These are phyloP conservation scores for Coemansia sp. DNA, from an alignment of 192 early-diverging fungal genomes.

Conservation along the genomic window DNA sequence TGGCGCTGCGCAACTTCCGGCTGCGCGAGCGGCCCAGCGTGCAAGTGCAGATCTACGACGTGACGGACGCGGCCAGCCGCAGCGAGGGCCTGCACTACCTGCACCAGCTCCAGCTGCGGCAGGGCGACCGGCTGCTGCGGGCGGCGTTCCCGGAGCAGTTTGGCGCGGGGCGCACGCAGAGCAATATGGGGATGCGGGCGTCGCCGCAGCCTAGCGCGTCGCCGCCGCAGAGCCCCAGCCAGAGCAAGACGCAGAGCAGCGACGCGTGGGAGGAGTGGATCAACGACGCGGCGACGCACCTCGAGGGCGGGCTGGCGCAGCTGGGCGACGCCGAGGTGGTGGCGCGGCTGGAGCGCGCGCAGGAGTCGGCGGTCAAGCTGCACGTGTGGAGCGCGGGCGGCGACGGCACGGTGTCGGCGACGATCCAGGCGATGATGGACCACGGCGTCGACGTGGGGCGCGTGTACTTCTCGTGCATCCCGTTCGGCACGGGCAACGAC, in stretches of 20 bases:
- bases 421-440: constrained; percentile 64
- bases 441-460: constrained; percentile 65
- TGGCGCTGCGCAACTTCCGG: constrained; percentile 70
- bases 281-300: constrained; percentile 35
- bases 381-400: constrained; percentile 81
- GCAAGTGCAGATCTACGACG: constrained; percentile 75
- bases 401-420: constrained; percentile 76
- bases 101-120: constrained; percentile 56
- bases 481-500: constrained; percentile 80
- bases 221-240: too few relatives aligned
- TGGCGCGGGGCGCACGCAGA: too few relatives aligned
- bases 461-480: constrained; percentile 74
- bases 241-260: too few relatives aligned
- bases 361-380: constrained; percentile 58
- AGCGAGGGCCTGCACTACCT: constrained; percentile 63
- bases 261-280: constrained; percentile 51
- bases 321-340: constrained; percentile 44
- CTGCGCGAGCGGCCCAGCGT: constrained; percentile 65
- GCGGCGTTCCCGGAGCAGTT: constrained; percentile 55
- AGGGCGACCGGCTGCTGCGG: constrained; percentile 47
- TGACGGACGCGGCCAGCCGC: constrained; percentile 63
- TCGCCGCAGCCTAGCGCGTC: too few relatives aligned
- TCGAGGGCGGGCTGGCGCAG: constrained; percentile 35
- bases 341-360: constrained; percentile 35
- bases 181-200: too few relatives aligned